Conservation (phyloP, 495 filamentous ascomycete species). For the Penicillium subrubescens region DNA sequence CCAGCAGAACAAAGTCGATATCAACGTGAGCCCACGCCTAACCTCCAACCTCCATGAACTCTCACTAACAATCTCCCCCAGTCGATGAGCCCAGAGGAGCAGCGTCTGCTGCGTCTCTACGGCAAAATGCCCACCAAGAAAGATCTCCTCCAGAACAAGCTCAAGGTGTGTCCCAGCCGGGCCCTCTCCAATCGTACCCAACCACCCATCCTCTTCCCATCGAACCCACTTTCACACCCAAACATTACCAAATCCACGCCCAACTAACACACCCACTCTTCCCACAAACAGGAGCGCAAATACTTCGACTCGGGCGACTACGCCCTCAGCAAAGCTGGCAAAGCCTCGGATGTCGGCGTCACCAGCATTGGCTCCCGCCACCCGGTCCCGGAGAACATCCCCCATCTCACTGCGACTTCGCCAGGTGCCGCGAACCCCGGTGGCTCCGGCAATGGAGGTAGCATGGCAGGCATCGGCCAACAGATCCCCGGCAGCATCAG, state of each 20-base stretch:
- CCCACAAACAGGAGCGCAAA: slow-evolving; percentile 75
- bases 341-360: slow-evolving; percentile 90
- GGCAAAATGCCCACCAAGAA: slow-evolving; percentile 95
- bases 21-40: slow-evolving; percentile 67
- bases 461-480: slow-evolving; percentile 45
- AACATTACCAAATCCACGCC: neutral
- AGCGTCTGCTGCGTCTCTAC: slow-evolving; percentile 92
- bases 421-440: slow-evolving; percentile 54
- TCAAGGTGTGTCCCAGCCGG: slow-evolving; percentile 58
- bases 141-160: slow-evolving; percentile 95
- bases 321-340: slow-evolving; percentile 96
- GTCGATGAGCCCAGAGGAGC: slow-evolving; percentile 89
- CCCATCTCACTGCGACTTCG: slow-evolving; percentile 80
- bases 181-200: neutral
- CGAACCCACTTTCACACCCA: neutral
- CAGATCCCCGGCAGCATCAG: slow-evolving; percentile 51
- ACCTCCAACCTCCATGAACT: slow-evolving; percentile 9
- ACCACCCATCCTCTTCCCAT: neutral
- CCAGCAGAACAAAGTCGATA: slow-evolving; percentile 95
- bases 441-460: slow-evolving; percentile 39
- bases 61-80: slow-evolving; percentile 37
- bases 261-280: neutral
- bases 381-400: slow-evolving; percentile 93
- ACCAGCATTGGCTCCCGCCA: slow-evolving; percentile 93
- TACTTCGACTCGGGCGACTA: slow-evolving; percentile 99